Evolutionary conservation across 176 grass and related monocot genomes (phyloP).

Genomic region (Dactylis glomerata): DNA sequence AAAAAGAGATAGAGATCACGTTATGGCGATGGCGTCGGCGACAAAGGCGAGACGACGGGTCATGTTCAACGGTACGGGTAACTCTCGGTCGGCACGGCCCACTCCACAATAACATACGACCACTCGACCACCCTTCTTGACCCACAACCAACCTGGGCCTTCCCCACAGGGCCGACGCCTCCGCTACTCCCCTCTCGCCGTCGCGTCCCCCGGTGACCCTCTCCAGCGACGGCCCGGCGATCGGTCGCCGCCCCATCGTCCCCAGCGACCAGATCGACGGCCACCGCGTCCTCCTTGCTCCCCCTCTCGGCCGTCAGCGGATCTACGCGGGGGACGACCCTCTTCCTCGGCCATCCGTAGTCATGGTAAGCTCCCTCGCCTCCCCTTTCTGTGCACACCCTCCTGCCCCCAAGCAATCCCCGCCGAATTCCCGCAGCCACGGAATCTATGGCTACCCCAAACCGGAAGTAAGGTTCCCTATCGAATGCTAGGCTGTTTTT

Average conservation of each 20-base stretch:
- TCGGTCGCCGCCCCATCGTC: not conserved
- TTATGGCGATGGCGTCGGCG: no score
- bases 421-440: not conserved
- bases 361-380: not conserved
- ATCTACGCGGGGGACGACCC: not conserved
- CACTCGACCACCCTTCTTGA: not conserved
- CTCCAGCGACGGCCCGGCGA: not conserved
- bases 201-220: not conserved
- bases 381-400: not conserved
- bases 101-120: no score
- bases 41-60: no score
- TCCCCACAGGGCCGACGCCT: not conserved
- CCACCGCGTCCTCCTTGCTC: not conserved
- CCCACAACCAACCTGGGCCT: not conserved
- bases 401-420: not conserved
- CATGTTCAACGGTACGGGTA: no score
- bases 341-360: not conserved
- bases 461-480: not conserved
- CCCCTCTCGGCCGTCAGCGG: not conserved
- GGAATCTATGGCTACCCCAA: not conserved
- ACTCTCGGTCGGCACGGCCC: no score
- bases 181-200: not conserved
- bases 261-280: not conserved
- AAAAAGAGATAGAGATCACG: no score
- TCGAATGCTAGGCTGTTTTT: not conserved